These are phyloP conservation scores for Diaporthe sp. DNA, from an alignment of 2,329 filamentous ascomycete genomes.

Conservation along the genomic window DNA sequence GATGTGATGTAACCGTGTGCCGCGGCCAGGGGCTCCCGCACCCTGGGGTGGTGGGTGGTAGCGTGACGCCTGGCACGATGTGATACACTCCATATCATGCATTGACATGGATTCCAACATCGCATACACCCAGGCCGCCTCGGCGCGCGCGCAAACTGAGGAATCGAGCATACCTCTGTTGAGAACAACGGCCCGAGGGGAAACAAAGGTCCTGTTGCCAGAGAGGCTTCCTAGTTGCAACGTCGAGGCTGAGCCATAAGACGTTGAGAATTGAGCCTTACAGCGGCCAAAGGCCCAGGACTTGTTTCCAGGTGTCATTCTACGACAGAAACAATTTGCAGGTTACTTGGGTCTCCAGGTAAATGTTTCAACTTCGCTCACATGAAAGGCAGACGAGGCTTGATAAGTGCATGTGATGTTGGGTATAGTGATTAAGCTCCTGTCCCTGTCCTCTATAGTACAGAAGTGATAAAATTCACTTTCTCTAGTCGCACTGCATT, in stretches of 20 bases:
- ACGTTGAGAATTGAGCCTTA: background rate
- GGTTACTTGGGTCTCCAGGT: background rate
- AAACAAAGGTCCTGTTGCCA: background rate
- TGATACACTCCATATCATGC: constrained; percentile 20
- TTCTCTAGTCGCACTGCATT: background rate
- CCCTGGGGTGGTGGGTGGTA: background rate
- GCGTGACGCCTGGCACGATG: constrained; percentile 25
- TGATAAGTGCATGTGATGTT: background rate
- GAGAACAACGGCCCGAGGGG: background rate
- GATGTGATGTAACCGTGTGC: constrained; percentile 10
- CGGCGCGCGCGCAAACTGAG: background rate
- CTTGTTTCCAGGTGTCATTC: background rate
- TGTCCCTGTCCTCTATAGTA: background rate
- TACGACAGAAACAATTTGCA: background rate
- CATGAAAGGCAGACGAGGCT: background rate
- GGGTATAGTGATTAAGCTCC: background rate
- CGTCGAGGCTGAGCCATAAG: background rate
- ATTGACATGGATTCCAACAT: background rate
- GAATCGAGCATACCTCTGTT: background rate
- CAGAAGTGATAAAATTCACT: no score
- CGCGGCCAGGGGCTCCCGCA: background rate
- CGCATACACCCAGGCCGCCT: background rate
- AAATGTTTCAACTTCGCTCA: background rate
- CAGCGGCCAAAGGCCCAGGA: background rate
- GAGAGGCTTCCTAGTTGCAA: background rate